phyloP scores from a whole-genome alignment of 805 yeast genomes.

The Candida boidinii region DNA sequence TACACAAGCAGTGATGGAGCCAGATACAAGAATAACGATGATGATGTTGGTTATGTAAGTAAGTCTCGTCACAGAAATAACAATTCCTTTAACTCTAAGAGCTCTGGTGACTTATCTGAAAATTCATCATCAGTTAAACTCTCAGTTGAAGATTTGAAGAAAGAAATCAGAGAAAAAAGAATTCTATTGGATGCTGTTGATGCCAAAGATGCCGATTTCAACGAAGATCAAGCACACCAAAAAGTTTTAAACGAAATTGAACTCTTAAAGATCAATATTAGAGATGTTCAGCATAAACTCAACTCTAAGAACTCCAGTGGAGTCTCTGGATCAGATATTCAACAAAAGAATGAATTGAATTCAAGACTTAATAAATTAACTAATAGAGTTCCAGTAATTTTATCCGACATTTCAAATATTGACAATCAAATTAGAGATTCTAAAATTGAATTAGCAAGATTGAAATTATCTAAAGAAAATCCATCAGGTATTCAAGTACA shows the following conservation, averaged over 20 bases:
- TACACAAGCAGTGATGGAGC: conserved; percentile 33
- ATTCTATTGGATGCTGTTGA: conserved; percentile 65
- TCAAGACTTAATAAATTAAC: conserved; percentile 54
- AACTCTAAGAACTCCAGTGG: conserved; percentile 15
- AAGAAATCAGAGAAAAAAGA: conserved; percentile 62
- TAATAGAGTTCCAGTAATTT: conserved; percentile 64
- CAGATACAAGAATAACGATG: conserved; percentile 69
- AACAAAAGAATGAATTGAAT: conserved; percentile 42
- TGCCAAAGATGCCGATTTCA: conserved; percentile 47
- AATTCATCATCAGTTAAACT: conserved; percentile 21
- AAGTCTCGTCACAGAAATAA: conserved; percentile 46
- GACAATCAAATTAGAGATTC: conserved; percentile 63
- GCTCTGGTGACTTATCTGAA: no score
- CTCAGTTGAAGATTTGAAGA: conserved; percentile 49
- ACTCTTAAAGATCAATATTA: conserved; percentile 53
- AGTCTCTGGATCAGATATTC: conserved; percentile 25
- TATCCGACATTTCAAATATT: conserved; percentile 50
- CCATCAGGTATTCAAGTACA: conserved; percentile 59
- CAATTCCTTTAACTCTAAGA: conserved; percentile 10
- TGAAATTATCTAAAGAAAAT: conserved; percentile 45
- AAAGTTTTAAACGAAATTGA: conserved; percentile 51
- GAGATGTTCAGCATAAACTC: conserved; percentile 32
- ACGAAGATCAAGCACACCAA: conserved; percentile 18
- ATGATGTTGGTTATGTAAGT: conserved; percentile 51
- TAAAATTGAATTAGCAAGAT: conserved; percentile 56